A percentile compares a stretch with the other conserved stretches of the same genome.
phyloP scores from a whole-genome alignment of 2,329 filamentous ascomycete genomes.

The Verticillium tricorpus region DNA sequence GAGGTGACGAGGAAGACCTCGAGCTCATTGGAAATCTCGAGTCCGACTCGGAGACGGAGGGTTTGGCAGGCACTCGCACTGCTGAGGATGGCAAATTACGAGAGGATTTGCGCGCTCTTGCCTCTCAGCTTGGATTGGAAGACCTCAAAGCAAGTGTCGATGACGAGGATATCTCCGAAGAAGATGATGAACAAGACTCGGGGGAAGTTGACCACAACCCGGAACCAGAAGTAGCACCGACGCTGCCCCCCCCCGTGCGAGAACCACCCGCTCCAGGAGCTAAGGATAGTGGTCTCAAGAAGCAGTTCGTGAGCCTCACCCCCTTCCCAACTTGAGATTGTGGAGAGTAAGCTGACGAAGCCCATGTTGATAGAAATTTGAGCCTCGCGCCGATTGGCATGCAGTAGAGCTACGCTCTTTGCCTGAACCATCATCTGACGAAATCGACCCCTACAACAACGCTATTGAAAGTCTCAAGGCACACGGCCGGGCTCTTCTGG shows the following conservation, averaged over 20 bases:
- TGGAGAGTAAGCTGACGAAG: background rate
- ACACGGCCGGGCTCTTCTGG: slow-evolving; percentile 70
- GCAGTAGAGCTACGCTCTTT: slow-evolving; percentile 37
- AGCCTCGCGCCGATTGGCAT: slow-evolving; percentile 56
- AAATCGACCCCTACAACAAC: slow-evolving; percentile 35
- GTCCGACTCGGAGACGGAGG: slow-evolving; percentile 32
- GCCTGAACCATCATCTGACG: slow-evolving; percentile 38
- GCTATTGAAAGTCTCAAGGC: slow-evolving; percentile 53
- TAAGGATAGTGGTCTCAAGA: slow-evolving; percentile 22
- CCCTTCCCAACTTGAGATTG: background rate
- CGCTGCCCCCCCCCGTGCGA: background rate
- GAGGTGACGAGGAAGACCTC: slow-evolving; percentile 61
- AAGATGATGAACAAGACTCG: slow-evolving; percentile 23
- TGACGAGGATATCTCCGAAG: slow-evolving; percentile 29
- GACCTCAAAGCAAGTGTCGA: slow-evolving; percentile 16
- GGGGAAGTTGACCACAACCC: slow-evolving; percentile 16
- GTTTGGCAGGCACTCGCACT: background rate
- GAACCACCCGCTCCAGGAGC: background rate
- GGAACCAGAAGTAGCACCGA: slow-evolving; percentile 15
- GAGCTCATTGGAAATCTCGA: slow-evolving; percentile 52
- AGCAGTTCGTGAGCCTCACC: slow-evolving; percentile 17
- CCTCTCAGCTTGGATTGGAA: slow-evolving; percentile 11
- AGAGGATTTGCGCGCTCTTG: slow-evolving; percentile 9
- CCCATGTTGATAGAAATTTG: slow-evolving; percentile 39
- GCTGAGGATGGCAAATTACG: slow-evolving; percentile 8